These are phyloP conservation scores for Earliella scabrosa DNA, from an alignment of 1,284 basidiomycete genomes.

Conservation along the genomic window DNA sequence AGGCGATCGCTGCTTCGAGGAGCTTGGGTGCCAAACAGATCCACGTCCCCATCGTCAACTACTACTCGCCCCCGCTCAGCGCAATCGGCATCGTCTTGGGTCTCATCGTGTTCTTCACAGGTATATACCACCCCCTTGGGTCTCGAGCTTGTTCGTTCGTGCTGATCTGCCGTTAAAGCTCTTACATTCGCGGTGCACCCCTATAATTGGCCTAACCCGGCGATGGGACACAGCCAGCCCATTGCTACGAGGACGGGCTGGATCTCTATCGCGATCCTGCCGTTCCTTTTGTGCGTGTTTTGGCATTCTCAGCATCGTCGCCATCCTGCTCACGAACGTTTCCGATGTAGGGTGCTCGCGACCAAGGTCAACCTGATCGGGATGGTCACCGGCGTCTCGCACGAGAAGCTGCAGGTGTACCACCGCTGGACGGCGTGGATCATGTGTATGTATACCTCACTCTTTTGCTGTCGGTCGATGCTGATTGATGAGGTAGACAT, in stretches of 20 bases:
- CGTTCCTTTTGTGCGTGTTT: constrained; percentile 38
- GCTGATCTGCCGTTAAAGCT: constrained; percentile 16
- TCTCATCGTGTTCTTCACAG: constrained; percentile 37
- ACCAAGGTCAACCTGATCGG: constrained; percentile 46
- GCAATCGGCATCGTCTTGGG: constrained; percentile 33
- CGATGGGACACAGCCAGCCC: constrained; percentile 42
- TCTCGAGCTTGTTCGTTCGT: no score
- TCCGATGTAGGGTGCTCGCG: constrained; percentile 35
- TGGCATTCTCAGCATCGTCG: neutral
- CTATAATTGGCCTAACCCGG: constrained; percentile 40
- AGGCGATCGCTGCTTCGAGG: constrained; percentile 28
- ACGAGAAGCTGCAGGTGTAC: constrained; percentile 49
- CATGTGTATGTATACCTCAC: constrained; percentile 34
- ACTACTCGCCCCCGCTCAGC: constrained; percentile 40
- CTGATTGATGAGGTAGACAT: constrained; percentile 28
- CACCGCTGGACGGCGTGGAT: constrained; percentile 45
- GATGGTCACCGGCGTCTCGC: constrained; percentile 44
- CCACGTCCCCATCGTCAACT: constrained; percentile 26
- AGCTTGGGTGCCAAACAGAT: constrained; percentile 33
- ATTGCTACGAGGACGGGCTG: constrained; percentile 42
- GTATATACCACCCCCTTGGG: constrained; percentile 21
- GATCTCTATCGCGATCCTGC: constrained; percentile 40
- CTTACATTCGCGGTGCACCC: constrained; percentile 37
- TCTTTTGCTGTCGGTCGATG: constrained; percentile 2
- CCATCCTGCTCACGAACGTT: neutral